Conservation (phyloP, 805 yeast genomes). For the Cyberlindnera euphorbiiphila region DNA sequence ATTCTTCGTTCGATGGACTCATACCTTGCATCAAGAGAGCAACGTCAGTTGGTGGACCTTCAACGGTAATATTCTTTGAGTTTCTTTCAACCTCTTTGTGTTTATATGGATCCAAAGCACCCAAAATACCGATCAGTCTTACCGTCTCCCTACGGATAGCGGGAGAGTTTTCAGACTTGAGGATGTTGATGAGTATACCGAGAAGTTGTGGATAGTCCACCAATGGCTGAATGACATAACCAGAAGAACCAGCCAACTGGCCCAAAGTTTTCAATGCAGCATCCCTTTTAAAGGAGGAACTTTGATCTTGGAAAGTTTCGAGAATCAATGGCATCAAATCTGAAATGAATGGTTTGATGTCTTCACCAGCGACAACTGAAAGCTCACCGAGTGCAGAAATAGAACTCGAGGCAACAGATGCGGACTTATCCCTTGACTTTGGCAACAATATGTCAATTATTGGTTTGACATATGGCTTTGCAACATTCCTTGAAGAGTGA, state of each 20-base stretch:
- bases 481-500: slow-evolving; percentile 72
- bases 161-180: slow-evolving; percentile 75
- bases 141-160: slow-evolving; percentile 83
- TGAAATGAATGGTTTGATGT: slow-evolving; percentile 64
- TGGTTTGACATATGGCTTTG: slow-evolving; percentile 87
- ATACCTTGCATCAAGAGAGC: slow-evolving; percentile 89
- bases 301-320: slow-evolving; percentile 88
- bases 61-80: slow-evolving; percentile 49
- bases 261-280: slow-evolving; percentile 88
- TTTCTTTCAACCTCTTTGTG: slow-evolving; percentile 85
- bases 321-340: slow-evolving; percentile 83
- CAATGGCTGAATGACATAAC: slow-evolving; percentile 91
- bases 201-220: slow-evolving; percentile 87
- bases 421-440: slow-evolving; percentile 63
- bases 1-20: slow-evolving; percentile 90
- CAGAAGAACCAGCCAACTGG: slow-evolving; percentile 84
- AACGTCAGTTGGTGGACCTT: slow-evolving; percentile 87
- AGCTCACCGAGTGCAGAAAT: slow-evolving; percentile 86
- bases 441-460: slow-evolving; percentile 82
- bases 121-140: slow-evolving; percentile 83
- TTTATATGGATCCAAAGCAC: slow-evolving; percentile 95
- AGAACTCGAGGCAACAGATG: slow-evolving; percentile 84
- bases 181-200: slow-evolving; percentile 74
- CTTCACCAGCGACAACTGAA: slow-evolving; percentile 84
- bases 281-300: slow-evolving; percentile 81